These are phyloP conservation scores for Cystofilobasidium bisporidii DNA, from an alignment of 768 basidiomycete species.

Conservation along the genomic window DNA sequence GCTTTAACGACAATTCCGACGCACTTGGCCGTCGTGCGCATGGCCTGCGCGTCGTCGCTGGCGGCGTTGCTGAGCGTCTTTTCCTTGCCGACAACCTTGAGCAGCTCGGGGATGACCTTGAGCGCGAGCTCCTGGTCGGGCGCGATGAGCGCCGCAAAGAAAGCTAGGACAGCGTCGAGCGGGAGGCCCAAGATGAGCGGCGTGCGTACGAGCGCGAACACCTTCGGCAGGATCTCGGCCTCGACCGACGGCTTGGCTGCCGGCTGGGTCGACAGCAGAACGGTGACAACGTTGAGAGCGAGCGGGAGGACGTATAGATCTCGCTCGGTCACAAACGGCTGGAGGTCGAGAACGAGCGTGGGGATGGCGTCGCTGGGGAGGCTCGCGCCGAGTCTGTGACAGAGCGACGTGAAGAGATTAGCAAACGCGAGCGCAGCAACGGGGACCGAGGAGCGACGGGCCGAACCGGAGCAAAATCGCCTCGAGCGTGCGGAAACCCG, in stretches of 20 bases:
- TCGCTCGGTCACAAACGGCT: constrained; percentile 58
- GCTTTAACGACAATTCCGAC: constrained; percentile 71
- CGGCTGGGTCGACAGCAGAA: constrained; percentile 47
- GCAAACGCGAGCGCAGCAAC: background rate
- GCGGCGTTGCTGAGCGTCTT: constrained; percentile 44
- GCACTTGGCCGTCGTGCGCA: constrained; percentile 67
- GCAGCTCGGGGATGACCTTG: constrained; percentile 67
- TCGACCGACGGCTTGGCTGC: constrained; percentile 32
- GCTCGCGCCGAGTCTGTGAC: background rate
- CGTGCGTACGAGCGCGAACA: constrained; percentile 57
- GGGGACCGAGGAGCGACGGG: background rate
- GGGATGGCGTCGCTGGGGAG: constrained; percentile 36
- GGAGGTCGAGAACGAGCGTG: constrained; percentile 62
- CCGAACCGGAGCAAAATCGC: constrained; percentile 59
- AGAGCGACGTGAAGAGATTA: background rate
- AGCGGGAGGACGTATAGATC: constrained; percentile 67
- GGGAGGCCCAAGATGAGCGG: constrained; percentile 65
- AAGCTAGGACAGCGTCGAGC: constrained; percentile 69
- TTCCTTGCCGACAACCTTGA: constrained; percentile 48
- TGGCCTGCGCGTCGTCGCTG: constrained; percentile 34
- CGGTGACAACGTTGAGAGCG: constrained; percentile 39
- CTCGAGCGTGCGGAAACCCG: constrained; percentile 68
- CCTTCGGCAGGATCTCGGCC: constrained; percentile 35
- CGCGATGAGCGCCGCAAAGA: constrained; percentile 70
- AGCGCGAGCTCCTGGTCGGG: constrained; percentile 76